Percentiles rank a stretch among this genome's conserved stretches.
phyloP scores from a whole-genome alignment of 257 asterid species.

The Misopates orontium region DNA sequence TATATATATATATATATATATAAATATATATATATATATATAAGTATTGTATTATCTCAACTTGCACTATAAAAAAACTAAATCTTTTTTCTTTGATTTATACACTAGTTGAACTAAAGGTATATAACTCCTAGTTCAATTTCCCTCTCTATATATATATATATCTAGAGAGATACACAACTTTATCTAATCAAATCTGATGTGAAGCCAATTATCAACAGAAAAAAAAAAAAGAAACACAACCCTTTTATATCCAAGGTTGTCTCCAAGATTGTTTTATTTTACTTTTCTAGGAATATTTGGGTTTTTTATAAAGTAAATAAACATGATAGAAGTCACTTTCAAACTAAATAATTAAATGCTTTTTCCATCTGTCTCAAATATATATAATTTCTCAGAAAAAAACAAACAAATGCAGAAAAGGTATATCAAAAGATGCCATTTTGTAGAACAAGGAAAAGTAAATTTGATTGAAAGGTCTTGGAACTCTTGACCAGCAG shows the following conservation, averaged over 20 bases:
- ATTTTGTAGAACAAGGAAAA: slow-evolving; percentile 16
- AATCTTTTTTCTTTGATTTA: too few relatives aligned
- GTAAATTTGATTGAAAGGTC: slow-evolving; percentile 28
- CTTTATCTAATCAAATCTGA: not conserved
- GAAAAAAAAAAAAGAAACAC: not conserved
- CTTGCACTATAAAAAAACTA: too few relatives aligned
- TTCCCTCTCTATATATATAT: too few relatives aligned
- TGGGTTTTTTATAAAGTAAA: not conserved
- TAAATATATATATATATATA: too few relatives aligned
- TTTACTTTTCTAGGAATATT: not conserved
- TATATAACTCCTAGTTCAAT: too few relatives aligned
- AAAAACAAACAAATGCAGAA: not conserved
- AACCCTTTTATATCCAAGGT: slow-evolving; percentile 15
- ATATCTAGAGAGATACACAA: too few relatives aligned
- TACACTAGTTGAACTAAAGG: too few relatives aligned
- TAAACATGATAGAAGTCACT: not conserved
- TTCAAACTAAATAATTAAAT: not conserved
- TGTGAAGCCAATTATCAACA: slow-evolving; percentile 13
- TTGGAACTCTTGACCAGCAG: slow-evolving; percentile 33
- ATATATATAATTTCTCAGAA: too few relatives aligned
- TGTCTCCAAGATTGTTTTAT: slow-evolving; percentile 13
- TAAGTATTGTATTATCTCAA: too few relatives aligned
- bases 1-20: too few relatives aligned
- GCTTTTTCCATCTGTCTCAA: not conserved
- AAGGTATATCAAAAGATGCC: slow-evolving; percentile 13